Base-by-base conservation (phyloP, 371 early-diverging fungal genomes). In the Mucor racemosus region DNA sequence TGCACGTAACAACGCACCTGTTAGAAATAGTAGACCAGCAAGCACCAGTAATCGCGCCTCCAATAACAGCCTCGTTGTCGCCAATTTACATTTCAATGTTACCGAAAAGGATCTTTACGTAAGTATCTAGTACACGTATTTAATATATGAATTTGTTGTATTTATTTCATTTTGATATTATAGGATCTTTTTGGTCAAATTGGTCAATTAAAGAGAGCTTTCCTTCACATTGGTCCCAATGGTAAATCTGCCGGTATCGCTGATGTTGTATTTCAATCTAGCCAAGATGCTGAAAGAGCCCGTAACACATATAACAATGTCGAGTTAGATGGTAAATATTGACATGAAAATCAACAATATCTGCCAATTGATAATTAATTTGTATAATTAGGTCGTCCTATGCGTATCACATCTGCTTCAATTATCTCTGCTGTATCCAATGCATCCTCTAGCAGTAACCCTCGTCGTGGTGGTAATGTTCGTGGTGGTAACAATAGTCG, bases 31-130 rank as follows among this genome's bases (percentile, higher is more conserved):
- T 42, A 60, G 42, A 40, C 17, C 50, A 61, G 38, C 15, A 58
- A 48, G 54, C 67, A 44, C 42, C 11, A 55, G n/a, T n/a, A 58
- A 44, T 13, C 19, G 60, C 15, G 55, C 70, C 31, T 42, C 59
- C 3, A 74, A 73, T 8, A 78, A 77, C 66, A 74, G 68, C 33
- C 65, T 82, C 41, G 67, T 78, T 9, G 88, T 90, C 14, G 76
- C 86, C 67, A 90, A 90, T 72, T 58, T 90, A 65, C 86, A 87
- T 63, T 86, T 86, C 67, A 86, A 86, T 62, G 90, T 90, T 10
- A 84, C 87, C 44, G 81, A 87, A 76, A 85, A 85, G 56, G 90
- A 90, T 77, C 85, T 90, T 67, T 81, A 88, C 68, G 90, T 89
- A 81, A 74, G 79, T 72, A 41, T 15, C 33, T 21, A 21, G 33